phyloP scores from a whole-genome alignment of 163 green algal species.

The Chlorella variabilis region DNA sequence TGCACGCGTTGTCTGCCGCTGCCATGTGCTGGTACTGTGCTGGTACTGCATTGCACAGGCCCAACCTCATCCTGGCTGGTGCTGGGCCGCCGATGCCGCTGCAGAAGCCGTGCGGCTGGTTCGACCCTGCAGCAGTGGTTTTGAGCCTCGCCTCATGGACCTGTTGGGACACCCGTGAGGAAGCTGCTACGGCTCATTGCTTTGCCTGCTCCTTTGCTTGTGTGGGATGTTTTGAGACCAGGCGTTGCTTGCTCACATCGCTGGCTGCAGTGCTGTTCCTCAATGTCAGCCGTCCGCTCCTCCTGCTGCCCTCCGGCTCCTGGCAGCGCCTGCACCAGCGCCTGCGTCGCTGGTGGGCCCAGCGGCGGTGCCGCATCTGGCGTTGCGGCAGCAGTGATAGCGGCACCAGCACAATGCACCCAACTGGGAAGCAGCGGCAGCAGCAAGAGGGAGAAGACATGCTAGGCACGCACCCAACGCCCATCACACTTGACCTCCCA shows the following conservation, averaged over 20 bases:
- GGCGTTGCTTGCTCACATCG: too few relatives aligned
- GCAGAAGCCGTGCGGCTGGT: slow-evolving; percentile 9
- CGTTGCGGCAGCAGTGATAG: neutral
- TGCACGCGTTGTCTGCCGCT: too few relatives aligned
- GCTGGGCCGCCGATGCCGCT: too few relatives aligned
- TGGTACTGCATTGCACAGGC: too few relatives aligned
- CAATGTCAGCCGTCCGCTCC: neutral
- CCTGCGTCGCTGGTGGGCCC: neutral
- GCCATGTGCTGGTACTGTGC: too few relatives aligned
- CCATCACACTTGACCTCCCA: too few relatives aligned
- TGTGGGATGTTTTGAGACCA: neutral
- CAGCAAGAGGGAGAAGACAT: too few relatives aligned
- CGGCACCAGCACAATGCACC: too few relatives aligned
- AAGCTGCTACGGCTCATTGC: too few relatives aligned
- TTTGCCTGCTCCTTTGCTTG: neutral
- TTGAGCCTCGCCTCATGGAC: neutral
- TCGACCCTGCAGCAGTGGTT: neutral
- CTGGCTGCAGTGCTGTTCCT: neutral
- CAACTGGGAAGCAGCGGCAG: neutral
- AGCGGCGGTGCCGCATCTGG: neutral
- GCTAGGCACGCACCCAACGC: too few relatives aligned
- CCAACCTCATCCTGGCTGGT: too few relatives aligned
- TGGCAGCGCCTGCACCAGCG: neutral
- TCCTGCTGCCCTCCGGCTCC: neutral
- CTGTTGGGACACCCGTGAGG: too few relatives aligned